Evolutionary conservation across 106 monocot species (phyloP), one percentile per base, ranked within the genome.

Genomic region (Allium cepa): DNA sequence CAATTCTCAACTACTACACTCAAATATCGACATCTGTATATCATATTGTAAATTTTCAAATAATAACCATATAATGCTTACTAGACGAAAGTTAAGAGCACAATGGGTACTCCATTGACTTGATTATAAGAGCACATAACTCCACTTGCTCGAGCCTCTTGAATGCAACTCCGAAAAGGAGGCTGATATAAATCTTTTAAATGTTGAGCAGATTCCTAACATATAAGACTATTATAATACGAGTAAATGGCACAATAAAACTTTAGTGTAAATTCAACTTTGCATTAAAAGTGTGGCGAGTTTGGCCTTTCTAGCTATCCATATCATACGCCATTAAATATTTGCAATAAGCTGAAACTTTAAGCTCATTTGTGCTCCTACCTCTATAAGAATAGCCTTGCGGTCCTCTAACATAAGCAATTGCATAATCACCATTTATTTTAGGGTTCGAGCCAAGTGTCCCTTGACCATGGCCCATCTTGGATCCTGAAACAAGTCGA

Each of bases 281-380:
- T 5, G 92, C 97, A 75, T 97, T 79, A 80, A 97, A 92, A 22
- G 78, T 87, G 73, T 92, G 89, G 11, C 97, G 49, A 6, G 80
- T 72, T 63, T 81, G 81, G 17, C 78, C 79, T 14, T 75, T 67
- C 97, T 92, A 97, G 49, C 82, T 82, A 56, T 97, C 97, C 69
- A 97, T 45, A 77, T 99, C 99, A 66, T 99, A 99, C 14, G 99
- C 99, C 5, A 79, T 85, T 70, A 78, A 87, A 68, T 99, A 92
- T 81, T 99, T 99, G 82, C 99, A 99, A 73, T 92, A 99, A n/a
- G 92, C 99, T 4, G 99, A 93, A 22, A 99, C 69, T 87, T 82
- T 99, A 74, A 99, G 58, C 6, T 11, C 52, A 8, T 52, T 52
- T 8, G 52, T 8, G 26, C 47, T 10, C 64, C 66, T 7, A 9